phyloP scores from a whole-genome alignment of 2,329 filamentous ascomycete genomes.

The Aspergillaceae sp. region DNA sequence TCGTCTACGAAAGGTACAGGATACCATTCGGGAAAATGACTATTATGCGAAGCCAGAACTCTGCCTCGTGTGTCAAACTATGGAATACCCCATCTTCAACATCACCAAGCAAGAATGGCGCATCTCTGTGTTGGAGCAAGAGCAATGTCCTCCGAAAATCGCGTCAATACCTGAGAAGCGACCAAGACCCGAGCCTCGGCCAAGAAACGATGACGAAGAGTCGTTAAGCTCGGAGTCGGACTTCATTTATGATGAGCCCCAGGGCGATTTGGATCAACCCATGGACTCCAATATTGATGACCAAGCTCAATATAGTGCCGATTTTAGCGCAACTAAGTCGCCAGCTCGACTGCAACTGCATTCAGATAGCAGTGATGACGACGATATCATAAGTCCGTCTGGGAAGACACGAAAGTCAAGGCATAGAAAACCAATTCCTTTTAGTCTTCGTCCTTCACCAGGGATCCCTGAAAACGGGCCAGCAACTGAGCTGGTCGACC shows the following conservation, averaged over 20 bases:
- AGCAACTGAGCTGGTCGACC: conserved; percentile 22
- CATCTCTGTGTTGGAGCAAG: conserved; percentile 32
- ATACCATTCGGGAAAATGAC: conserved; percentile 44
- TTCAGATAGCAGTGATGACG: conserved; percentile 15
- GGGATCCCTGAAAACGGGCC: background rate
- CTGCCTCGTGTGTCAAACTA: conserved; percentile 44
- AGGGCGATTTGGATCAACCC: conserved; percentile 5
- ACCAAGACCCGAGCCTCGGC: conserved; percentile 2
- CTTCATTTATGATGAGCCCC: background rate
- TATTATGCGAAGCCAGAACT: conserved; percentile 50
- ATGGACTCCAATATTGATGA: conserved; percentile 3
- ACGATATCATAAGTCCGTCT: conserved; percentile 16
- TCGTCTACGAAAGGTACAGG: conserved; percentile 49
- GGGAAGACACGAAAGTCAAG: conserved; percentile 9
- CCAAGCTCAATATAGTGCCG: background rate
- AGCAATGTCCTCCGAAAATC: conserved; percentile 22
- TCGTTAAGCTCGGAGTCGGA: conserved; percentile 25
- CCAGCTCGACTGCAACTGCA: conserved; percentile 5
- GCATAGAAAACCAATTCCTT: conserved; percentile 3
- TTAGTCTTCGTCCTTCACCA: conserved; percentile 6
- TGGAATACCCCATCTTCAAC: conserved; percentile 60
- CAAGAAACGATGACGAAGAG: conserved; percentile 21
- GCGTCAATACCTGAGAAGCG: conserved; percentile 7
- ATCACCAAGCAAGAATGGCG: conserved; percentile 41
- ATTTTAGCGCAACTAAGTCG: background rate